Conservation (phyloP, 2,329 filamentous ascomycete species). For the Teratosphaeria gauchensis region DNA sequence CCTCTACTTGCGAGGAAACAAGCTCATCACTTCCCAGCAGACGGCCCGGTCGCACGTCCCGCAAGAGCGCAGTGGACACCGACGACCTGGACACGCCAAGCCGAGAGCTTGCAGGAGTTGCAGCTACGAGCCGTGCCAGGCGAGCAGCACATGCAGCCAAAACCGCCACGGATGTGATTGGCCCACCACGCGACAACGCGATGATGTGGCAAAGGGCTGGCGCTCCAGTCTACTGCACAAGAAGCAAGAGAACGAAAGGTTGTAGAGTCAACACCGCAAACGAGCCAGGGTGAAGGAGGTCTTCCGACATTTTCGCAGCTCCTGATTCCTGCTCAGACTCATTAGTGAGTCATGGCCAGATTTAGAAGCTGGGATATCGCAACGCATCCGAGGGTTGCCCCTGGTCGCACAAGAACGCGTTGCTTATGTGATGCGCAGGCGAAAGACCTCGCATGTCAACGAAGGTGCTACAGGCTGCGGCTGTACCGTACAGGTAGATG, state of each 20-base stretch:
- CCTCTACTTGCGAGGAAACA: neutral
- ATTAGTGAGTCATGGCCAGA: neutral
- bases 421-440: constrained; percentile 4
- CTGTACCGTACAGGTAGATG: neutral
- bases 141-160: neutral
- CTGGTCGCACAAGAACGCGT: neutral
- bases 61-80: neutral
- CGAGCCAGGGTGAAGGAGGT: neutral
- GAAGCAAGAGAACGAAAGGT: neutral
- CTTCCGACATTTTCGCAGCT: neutral
- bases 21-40: neutral
- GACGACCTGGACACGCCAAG: neutral
- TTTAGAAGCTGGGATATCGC: neutral
- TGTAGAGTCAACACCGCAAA: neutral
- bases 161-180: neutral
- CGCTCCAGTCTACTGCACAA: neutral
- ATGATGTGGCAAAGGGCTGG: neutral
- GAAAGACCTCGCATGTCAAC: constrained; percentile 2
- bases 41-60: neutral
- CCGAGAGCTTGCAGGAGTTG: neutral
- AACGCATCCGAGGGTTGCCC: neutral
- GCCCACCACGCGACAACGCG: neutral
- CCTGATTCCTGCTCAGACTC: neutral
- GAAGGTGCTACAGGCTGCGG: constrained; percentile 1
- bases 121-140: neutral